Evolutionary conservation across 108 stramenopile species (phyloP), one percentile per base, ranked within the genome.

Genomic region (Cylindrotheca fusiformis): DNA sequence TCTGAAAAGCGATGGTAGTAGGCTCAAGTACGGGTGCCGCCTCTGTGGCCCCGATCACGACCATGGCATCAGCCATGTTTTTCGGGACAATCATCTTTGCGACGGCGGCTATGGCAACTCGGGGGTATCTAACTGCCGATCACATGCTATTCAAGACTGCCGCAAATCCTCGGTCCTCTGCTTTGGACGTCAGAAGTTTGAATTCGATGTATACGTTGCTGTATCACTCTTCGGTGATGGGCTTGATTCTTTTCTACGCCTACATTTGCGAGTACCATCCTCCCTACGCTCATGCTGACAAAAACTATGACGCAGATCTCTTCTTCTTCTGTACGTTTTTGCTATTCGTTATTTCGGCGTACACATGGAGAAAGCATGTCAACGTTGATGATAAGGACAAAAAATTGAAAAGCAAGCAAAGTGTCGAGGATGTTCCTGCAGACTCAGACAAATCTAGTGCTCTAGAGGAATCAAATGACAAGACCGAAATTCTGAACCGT

Each of bases 261-360:
- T 94, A 91, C 68, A 66, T 91, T 22, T 87, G 88, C 58, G 93
- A 94, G 68, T 62, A 89, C 62, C 88, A 94, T 67, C 93, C 93
- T 23, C 88, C 87, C 6, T 82, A 68, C 72, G 79, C 77, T 3
- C 93, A 94, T 60, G 79, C 77, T 26, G 80, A 81, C 55, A 91
- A 91, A 75, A 67, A 55, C 3, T 94, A 94, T 67, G 88, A 94
- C 59, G 76, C 85, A 46, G 93, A 94, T 65, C 67, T 78, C 27
- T 91, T 91, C 61, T 80, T 94, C 67, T 85, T 94, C 41, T 74
- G 83, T 63, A 77, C 69, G 8, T 72, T 73, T 23, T 30, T 94
- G 26, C 63, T 89, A 8, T 70, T 89, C 24, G 74, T 88, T 1
- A 78, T 74, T 14, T 69, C 85, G 44, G 73, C 68, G 26, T 76